Evolutionary conservation across 2,329 filamentous ascomycete species (phyloP), one percentile per base, ranked within the genome.

Genomic region (Metarhizium rileyi): DNA sequence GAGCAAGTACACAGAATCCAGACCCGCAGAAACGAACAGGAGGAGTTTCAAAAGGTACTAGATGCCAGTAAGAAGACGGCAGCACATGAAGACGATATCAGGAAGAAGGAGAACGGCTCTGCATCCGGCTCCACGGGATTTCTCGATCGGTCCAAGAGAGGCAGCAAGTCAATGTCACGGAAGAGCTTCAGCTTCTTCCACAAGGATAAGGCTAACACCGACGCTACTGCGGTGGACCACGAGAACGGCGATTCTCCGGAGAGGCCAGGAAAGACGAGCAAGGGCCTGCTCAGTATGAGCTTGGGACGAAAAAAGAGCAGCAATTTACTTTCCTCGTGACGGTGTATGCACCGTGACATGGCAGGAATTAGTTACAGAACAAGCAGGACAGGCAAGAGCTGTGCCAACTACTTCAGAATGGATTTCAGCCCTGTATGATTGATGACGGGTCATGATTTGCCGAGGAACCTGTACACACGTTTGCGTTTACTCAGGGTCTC

Each of bases 151-250:
- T 82, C 86, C 55, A 79, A 83, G 57, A 76, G 83, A 49, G 81
- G 81, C 9, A 88, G 84, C 64, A 91, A 87, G 70, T 90, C 87
- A 55, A 77, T 95, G 71, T 80, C 86, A 45, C 80, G 84, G 54
- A 88, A 85, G 66, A 86, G 86, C 56, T 83, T 87, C 59, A 78
- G 77, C 28, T 86, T 87, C 60, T 68, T 84, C 35, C 72, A 75
- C 57, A 80, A 78, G 53, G 75, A 78, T 53, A 75, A 70, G 62
- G 57, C 56, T 60, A 28, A 50, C 46, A 58, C 59, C 27, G 50
- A 52, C 9, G 27, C 33, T 23, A 26, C 52, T 28, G 56, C 56
- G 42, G 61, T 63, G 48, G 62, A 64, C 47, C 41, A 59, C 41
- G 63, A 69, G 40, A 64, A 61, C 57, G 56, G 55, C 51, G 59